phyloP scores from a whole-genome alignment of 1,139 yeast genomes.

The Blastobotrys illinoisensis region DNA sequence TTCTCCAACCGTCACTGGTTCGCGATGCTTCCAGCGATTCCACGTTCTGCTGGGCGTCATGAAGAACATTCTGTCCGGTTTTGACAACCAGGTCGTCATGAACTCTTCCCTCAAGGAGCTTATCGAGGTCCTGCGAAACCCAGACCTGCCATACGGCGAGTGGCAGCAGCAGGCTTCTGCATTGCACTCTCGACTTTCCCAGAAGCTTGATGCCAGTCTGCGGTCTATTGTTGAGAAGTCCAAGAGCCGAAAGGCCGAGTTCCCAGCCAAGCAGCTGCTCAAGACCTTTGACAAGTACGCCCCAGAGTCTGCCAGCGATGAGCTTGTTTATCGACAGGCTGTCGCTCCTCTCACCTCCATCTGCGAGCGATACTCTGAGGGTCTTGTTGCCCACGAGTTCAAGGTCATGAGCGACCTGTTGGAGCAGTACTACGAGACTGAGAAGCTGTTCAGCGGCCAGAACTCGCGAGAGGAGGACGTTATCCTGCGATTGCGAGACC shows the following conservation, averaged over 20 bases:
- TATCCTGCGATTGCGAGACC: constrained; percentile 78
- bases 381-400: constrained; percentile 80
- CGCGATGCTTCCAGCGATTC: constrained; percentile 77
- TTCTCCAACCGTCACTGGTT: constrained; percentile 73
- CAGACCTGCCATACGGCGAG: constrained; percentile 85
- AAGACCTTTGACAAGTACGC: constrained; percentile 53
- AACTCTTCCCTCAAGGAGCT: constrained; percentile 69
- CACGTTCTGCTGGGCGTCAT: constrained; percentile 53
- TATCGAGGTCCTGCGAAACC: constrained; percentile 66
- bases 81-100: constrained; percentile 93
- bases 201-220: constrained; percentile 65
- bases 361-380: constrained; percentile 65
- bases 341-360: constrained; percentile 70
- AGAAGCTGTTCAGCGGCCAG: constrained; percentile 68
- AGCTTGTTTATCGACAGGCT: constrained; percentile 44
- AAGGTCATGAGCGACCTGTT: constrained; percentile 64
- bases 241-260: constrained; percentile 65
- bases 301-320: constrained; percentile 44
- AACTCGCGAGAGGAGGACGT: constrained; percentile 75
- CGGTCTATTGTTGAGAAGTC: constrained; percentile 53
- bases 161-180: constrained; percentile 87
- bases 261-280: constrained; percentile 84
- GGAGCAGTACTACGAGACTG: constrained; percentile 69
- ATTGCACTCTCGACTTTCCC: constrained; percentile 82
- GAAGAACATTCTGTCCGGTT: constrained; percentile 78